Evolutionary conservation across 225 moss, liverwort and hornwort species (phyloP).

Genomic region (Climacium dendroides): DNA sequence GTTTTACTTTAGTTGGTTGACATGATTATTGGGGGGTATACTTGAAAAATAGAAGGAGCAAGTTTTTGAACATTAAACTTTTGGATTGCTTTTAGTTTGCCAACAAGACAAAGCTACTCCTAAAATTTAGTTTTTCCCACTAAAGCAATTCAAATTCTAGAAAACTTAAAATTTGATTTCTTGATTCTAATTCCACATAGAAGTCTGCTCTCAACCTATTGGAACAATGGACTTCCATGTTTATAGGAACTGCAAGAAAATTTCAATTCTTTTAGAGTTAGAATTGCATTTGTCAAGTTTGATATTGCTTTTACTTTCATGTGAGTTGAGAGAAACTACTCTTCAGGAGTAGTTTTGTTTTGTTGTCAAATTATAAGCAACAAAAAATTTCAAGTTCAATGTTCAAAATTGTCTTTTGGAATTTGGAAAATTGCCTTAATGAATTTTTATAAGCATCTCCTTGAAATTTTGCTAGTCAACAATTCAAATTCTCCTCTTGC

Average conservation of each 20-base stretch:
- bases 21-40: not conserved
- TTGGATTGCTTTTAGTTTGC: not conserved
- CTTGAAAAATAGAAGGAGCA: fast-evolving
- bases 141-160: fast-evolving
- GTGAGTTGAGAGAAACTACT: too few species aligned
- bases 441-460: fast-evolving
- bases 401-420: fast-evolving
- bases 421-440: fast-evolving
- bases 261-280: not conserved
- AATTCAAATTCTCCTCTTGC: not conserved
- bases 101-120: too few species aligned
- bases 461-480: too few species aligned
- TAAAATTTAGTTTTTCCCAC: not conserved
- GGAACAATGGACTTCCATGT: fast-evolving
- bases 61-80: not conserved
- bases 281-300: not conserved
- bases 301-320: not conserved
- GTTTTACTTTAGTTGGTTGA: too few species aligned
- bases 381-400: not conserved
- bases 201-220: fast-evolving
- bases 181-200: fast-evolving
- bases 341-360: fast-evolving
- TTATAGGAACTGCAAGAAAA: not conserved
- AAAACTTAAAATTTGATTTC: not conserved
- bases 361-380: not conserved